Evolutionary conservation across 805 yeast species (phyloP), one percentile per base, ranked within the genome.

Genomic region (Cyberlindnera veronae): DNA sequence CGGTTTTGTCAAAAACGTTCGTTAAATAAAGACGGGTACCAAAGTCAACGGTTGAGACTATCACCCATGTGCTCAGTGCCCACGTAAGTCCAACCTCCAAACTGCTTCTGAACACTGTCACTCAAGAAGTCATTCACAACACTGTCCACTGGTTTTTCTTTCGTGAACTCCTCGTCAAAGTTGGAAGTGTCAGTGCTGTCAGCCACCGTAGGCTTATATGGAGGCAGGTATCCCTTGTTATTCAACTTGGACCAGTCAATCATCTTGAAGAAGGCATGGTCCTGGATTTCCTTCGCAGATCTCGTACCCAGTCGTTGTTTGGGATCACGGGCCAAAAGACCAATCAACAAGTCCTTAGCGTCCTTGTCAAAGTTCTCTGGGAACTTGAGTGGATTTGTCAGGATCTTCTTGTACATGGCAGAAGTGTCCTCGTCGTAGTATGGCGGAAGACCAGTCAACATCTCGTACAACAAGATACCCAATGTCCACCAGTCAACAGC

Each of bases 401-500:
- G 66, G 49, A 93, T 93, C 67, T 91, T 93, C 56, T 85, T 79
- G 69, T 93, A 93, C 99, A 93, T 93, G 32, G 80, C 80, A 44
- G 89, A 83, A 6, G 85, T 84, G 63, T 90, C 93, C 58, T 90
- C 96, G 60, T 93, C 98, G 61, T 88, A 93, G 61, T 88, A 93
- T 29, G 99, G 99, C 5, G 99, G 99, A 51, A 93, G 72, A 1
- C 98, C 96, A 2, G 97, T 89, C 45, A 93, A 70, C 99, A 93
- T 93, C 59, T 91, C 99, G 61, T 88, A 93, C 32, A 93, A 69
- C 39, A 93, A 70, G 14, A 91, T 90, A 30, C 99, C 99, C 53
- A 93, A 70, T 1, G 99, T 93, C 99, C 99, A 93, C 91, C 96
- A 93, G 64, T 93, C 99, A 17, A 93, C 98, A 9, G 84, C 84